These are phyloP conservation scores for Clathrospora elynae DNA, from an alignment of 2,329 filamentous ascomycete genomes.

Conservation along the genomic window DNA sequence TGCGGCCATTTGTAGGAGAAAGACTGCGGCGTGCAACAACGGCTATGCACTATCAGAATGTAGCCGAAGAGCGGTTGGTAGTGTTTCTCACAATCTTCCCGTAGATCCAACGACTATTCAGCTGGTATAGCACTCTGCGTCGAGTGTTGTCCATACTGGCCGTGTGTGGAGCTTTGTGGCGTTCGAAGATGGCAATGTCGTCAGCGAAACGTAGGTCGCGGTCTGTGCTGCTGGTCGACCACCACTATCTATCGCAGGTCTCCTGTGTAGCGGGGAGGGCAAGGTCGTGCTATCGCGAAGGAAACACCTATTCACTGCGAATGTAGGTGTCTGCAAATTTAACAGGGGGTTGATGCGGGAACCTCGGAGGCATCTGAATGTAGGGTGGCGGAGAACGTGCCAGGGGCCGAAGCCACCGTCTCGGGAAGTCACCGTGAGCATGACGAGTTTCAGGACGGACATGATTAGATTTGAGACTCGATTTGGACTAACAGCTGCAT, in stretches of 20 bases:
- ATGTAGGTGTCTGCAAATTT: background rate
- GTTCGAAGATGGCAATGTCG: conserved; percentile 36
- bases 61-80: background rate
- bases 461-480: background rate
- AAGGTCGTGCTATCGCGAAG: conserved; percentile 9
- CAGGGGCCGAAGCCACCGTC: background rate
- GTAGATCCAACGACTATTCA: conserved; percentile 75
- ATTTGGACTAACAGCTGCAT: no score
- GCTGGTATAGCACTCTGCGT: conserved; percentile 66
- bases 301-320: background rate
- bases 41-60: conserved; percentile 63
- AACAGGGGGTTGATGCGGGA: no score
- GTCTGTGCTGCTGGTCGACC: conserved; percentile 25
- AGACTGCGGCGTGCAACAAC: conserved; percentile 80
- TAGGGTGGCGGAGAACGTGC: background rate
- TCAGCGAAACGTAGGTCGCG: conserved; percentile 29
- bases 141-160: conserved; percentile 50
- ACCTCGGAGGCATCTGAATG: background rate
- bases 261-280: conserved; percentile 7
- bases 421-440: background rate
- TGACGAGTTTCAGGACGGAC: background rate
- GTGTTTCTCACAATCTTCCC: conserved; percentile 67
- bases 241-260: conserved; percentile 11
- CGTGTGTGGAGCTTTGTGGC: conserved; percentile 25
- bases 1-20: conserved; percentile 87